Base-by-base conservation (phyloP, 139 green algal species). In the Chlamydomonas sp. region DNA sequence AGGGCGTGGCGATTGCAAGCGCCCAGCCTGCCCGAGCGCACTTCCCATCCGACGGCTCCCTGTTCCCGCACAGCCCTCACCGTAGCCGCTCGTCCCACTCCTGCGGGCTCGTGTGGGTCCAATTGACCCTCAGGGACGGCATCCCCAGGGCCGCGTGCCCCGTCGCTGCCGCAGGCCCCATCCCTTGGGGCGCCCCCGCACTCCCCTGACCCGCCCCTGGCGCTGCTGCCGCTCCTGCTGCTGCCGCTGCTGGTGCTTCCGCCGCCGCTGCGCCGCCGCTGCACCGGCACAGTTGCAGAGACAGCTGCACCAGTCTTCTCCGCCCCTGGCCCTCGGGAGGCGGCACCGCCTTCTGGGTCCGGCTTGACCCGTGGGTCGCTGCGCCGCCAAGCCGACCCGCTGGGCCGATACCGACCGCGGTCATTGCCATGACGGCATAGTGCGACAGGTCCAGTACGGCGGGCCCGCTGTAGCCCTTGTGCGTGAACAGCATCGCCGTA, bases 401-500 rank as follows among this genome's bases (percentile, higher is more conserved):
- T 71, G 71, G 16, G 68, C 58, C 58, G 20, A 0, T 15, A 17
- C 9, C 0, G 71, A 8, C 58, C 80, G n/a, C 80, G 68, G 60
- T 86, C 58, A 92, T 62, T 16, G 91, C 93, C 79, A 90, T 93
- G 2, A 97, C 90, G 2, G 90, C 69, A 75, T 93, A 85, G 78
- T 98, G 97, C 17, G 88, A 95, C 6, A 98, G 66, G 90, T 99
- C 97, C 78, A 99, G 89, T 0, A 98, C 90, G 0, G 93, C 86
- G 0, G 97, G 97, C 4, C 97, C 97, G 31, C 90, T 96, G 91
- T 91, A 98, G 58, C 95, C 95, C 72, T 88, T 92, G 92, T 99
- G 97, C 0, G 96, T 98, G 85, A 99, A 98, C 60, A 99, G 91
- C 82, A 99, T 92, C 0, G 91, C 94, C 0, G 90, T 91, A 20